These are phyloP conservation scores for Mycena leptocephala DNA, from an alignment of 768 basidiomycete genomes.

Conservation along the genomic window DNA sequence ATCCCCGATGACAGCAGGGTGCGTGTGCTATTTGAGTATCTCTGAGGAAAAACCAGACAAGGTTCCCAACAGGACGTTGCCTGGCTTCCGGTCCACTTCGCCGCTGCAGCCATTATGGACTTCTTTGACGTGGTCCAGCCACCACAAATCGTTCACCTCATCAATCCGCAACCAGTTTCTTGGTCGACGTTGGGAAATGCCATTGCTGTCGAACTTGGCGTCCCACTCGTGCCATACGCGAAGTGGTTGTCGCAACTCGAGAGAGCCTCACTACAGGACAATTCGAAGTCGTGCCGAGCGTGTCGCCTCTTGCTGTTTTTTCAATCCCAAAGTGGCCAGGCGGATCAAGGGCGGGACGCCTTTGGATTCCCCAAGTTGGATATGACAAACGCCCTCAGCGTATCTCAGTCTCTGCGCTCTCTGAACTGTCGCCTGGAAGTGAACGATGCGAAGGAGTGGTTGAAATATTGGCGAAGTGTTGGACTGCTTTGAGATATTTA, in stretches of 20 bases:
- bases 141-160: conserved; percentile 37
- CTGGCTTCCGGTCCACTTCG: neutral
- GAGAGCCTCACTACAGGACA: neutral
- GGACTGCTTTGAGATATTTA: neutral
- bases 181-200: conserved; percentile 37
- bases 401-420: neutral
- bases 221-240: conserved; percentile 43
- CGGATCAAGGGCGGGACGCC: neutral
- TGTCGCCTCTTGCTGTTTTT: neutral
- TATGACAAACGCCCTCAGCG: neutral
- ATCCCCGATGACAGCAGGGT: conserved; percentile 38
- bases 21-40: neutral
- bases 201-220: conserved; percentile 32
- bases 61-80: neutral
- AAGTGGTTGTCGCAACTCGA: conserved; percentile 40
- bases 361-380: conserved; percentile 21
- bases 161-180: conserved; percentile 41
- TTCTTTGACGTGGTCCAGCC: neutral
- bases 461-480: conserved; percentile 30
- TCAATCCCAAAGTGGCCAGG: neutral
- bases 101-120: neutral
- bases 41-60: neutral
- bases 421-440: neutral
- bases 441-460: conserved; percentile 29
- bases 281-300: neutral